These are phyloP conservation scores for Cocos nucifera DNA, from an alignment of 176 grass and related monocot genomes.

Conservation along the genomic window DNA sequence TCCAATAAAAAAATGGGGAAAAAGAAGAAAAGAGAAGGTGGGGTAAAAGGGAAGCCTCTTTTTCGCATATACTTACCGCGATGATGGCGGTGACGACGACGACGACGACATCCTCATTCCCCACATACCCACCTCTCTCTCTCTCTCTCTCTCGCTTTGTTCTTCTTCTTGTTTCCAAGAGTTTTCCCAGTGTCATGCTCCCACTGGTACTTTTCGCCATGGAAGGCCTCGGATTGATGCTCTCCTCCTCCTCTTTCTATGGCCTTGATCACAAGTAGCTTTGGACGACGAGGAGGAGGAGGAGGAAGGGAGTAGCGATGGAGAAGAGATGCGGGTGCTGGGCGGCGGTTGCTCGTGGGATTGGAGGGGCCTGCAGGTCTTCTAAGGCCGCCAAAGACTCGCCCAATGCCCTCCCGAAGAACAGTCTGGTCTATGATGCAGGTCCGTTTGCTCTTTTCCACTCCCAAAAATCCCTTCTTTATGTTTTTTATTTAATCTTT, in stretches of 20 bases:
- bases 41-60: conserved; percentile 10
- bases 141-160: conserved; percentile 24
- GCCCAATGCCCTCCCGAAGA: conserved; percentile 37
- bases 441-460: conserved; percentile 21
- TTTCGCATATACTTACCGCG: conserved; percentile 15
- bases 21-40: background rate
- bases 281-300: background rate
- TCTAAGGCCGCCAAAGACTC: conserved; percentile 8
- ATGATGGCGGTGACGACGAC: conserved; percentile 35
- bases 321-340: conserved; percentile 64
- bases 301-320: conserved; percentile 29
- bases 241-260: conserved; percentile 3
- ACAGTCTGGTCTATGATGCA: conserved; percentile 69
- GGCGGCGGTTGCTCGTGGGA: conserved; percentile 49
- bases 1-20: background rate
- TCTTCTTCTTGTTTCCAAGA: background rate
- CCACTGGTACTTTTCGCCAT: no score
- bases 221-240: no score
- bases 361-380: conserved; percentile 46
- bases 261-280: conserved; percentile 13
- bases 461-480: background rate
- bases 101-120: conserved; percentile 21
- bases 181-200: no score
- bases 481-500: background rate
- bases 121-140: conserved; percentile 31